Conservation (phyloP, 257 asterid species). For the Ballota nigra region DNA sequence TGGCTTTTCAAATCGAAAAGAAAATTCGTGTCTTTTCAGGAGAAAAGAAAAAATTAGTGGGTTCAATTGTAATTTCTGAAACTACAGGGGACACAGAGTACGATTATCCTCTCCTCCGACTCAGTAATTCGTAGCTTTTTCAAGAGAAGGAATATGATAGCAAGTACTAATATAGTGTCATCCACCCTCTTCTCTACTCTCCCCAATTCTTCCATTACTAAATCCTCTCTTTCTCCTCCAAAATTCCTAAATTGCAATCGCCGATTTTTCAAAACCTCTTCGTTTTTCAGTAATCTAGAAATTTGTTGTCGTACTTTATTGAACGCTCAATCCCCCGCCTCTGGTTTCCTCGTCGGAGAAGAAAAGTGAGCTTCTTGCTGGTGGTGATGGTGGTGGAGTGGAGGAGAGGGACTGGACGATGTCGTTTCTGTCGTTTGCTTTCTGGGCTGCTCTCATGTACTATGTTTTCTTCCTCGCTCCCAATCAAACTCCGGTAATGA, state of each 20-base stretch:
- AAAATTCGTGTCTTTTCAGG: neutral
- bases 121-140: neutral
- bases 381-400: constrained; percentile 34
- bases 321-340: constrained; percentile 40
- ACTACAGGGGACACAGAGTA: neutral
- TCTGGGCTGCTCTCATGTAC: constrained; percentile 84
- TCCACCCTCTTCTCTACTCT: constrained; percentile 51
- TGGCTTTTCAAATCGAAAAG: no score
- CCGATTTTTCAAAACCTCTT: constrained; percentile 16
- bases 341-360: constrained; percentile 25
- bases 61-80: neutral
- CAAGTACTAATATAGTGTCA: constrained; percentile 43
- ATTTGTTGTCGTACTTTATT: constrained; percentile 42
- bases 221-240: constrained; percentile 9
- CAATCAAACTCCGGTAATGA: constrained; percentile 78
- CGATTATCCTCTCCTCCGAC: neutral
- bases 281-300: constrained; percentile 16
- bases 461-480: constrained; percentile 78
- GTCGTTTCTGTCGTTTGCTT: constrained; percentile 65
- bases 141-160: constrained; percentile 42
- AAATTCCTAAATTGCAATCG: constrained; percentile 16
- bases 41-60: neutral
- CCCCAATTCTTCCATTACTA: constrained; percentile 16
- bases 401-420: constrained; percentile 88
- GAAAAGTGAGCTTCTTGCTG: constrained; percentile 35